These are phyloP conservation scores for Aurantiochytrium sp. DNA, from an alignment of 108 stramenopile species.

Conservation along the genomic window DNA sequence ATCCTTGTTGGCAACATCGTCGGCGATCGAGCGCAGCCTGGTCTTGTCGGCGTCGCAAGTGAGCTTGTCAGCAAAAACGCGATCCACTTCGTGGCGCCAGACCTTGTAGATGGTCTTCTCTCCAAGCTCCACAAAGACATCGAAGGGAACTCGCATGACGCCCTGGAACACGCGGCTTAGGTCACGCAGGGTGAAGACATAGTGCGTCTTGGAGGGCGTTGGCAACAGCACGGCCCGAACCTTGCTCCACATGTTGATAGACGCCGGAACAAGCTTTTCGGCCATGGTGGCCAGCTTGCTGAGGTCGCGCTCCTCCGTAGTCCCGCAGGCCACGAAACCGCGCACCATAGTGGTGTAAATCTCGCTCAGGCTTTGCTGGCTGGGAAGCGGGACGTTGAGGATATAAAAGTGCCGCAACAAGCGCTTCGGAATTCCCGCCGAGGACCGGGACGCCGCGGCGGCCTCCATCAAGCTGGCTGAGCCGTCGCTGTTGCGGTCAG, in stretches of 20 bases:
- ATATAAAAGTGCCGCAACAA: conserved; percentile 55
- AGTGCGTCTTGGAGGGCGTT: conserved; percentile 55
- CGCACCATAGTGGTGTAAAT: conserved; percentile 50
- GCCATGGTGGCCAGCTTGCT: background rate
- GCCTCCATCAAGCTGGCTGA: too few relatives aligned
- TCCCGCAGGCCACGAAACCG: conserved; percentile 34
- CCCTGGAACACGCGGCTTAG: conserved; percentile 52
- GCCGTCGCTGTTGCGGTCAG: too few relatives aligned
- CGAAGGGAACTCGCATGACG: conserved; percentile 38
- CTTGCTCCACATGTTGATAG: conserved; percentile 47
- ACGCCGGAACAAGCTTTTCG: conserved; percentile 31
- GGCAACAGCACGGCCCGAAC: conserved; percentile 44
- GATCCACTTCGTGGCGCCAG: conserved; percentile 50
- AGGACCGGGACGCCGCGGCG: too few relatives aligned
- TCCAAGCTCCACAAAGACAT: background rate
- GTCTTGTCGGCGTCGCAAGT: conserved; percentile 43
- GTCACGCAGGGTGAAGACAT: conserved; percentile 52
- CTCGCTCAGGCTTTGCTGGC: conserved; percentile 27
- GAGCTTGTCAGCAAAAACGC: conserved; percentile 53
- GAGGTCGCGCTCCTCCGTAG: background rate
- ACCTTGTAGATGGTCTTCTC: conserved; percentile 32
- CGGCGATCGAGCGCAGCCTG: background rate
- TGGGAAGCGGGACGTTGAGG: conserved; percentile 46
- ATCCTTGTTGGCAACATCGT: background rate
- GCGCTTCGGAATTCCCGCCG: conserved; percentile 49